These are phyloP conservation scores for Tylopilus rubrobrunneus DNA, from an alignment of 768 basidiomycete species.

Conservation along the genomic window DNA sequence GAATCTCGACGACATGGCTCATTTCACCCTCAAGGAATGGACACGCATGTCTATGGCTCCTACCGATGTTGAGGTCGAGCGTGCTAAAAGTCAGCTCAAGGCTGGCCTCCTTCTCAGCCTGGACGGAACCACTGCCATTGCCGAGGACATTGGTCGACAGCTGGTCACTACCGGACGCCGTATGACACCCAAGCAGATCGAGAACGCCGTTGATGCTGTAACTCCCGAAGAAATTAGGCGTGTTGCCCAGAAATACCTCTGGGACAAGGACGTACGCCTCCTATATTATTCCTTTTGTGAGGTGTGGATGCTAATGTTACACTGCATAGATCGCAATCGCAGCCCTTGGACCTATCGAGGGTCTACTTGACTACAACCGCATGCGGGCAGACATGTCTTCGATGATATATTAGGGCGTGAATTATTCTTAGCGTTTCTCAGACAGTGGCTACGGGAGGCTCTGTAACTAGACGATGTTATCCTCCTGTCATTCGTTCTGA, in stretches of 20 bases:
- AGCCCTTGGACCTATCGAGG: constrained; percentile 86
- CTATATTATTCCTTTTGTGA: constrained; percentile 23
- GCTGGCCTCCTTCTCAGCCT: constrained; percentile 85
- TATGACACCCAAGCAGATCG: constrained; percentile 90
- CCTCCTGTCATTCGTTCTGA: constrained; percentile 18
- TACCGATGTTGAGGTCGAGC: constrained; percentile 83
- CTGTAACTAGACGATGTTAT: constrained; percentile 20
- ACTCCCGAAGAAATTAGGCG: constrained; percentile 85
- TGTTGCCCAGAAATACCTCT: constrained; percentile 93
- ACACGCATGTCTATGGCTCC: constrained; percentile 89
- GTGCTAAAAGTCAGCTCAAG: constrained; percentile 98
- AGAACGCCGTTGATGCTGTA: constrained; percentile 88
- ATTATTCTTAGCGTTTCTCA: background rate
- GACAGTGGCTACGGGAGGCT: background rate
- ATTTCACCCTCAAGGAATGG: constrained; percentile 96
- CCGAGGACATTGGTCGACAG: constrained; percentile 98
- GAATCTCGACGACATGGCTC: constrained; percentile 89
- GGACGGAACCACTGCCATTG: constrained; percentile 94
- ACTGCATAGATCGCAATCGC: constrained; percentile 69
- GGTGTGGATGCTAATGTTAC: background rate
- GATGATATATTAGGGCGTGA: constrained; percentile 52
- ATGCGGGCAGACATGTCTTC: constrained; percentile 81
- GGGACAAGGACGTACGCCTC: constrained; percentile 84
- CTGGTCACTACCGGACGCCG: constrained; percentile 91
- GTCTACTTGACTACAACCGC: constrained; percentile 93